A percentile compares a stretch with the other conserved stretches of the same genome.
phyloP scores from a whole-genome alignment of 192 early-diverging fungal species.

The Chytriomyces sp. region DNA sequence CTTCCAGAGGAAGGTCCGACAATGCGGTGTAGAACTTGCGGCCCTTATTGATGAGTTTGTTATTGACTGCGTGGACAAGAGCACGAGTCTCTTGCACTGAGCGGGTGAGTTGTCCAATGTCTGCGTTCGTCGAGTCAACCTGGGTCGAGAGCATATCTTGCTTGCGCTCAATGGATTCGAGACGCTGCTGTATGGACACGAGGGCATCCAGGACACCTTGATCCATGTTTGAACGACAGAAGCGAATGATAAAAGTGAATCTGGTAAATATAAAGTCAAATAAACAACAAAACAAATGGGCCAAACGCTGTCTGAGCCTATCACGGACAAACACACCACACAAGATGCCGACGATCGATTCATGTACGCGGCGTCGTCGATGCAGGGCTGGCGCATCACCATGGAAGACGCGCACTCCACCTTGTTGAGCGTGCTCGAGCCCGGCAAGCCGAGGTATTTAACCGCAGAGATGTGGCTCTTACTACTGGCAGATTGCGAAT shows the following conservation, averaged over 20 bases:
- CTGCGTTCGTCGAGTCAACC: not conserved
- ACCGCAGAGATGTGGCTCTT: not conserved
- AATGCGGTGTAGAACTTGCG: not conserved
- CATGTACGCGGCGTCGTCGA: constrained; percentile 83
- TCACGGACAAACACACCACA: constrained; percentile 85
- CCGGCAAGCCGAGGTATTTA: constrained; percentile 25
- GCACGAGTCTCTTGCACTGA: too few relatives aligned
- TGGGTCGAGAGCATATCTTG: not conserved
- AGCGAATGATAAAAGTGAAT: too few relatives aligned
- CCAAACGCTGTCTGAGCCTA: constrained; percentile 94
- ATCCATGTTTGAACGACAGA: not conserved
- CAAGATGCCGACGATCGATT: constrained; percentile 74
- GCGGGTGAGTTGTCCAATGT: not conserved
- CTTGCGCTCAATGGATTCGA: not conserved
- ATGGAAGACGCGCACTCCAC: constrained; percentile 99
- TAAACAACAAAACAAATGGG: constrained; percentile 68
- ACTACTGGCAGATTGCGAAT: too few relatives aligned
- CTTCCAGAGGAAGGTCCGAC: constrained; percentile 2
- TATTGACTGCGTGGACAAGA: not conserved
- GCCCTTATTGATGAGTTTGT: not conserved
- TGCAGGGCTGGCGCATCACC: constrained; percentile 98
- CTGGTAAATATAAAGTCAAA: too few relatives aligned
- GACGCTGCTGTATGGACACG: not conserved
- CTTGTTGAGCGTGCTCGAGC: constrained; percentile 66
- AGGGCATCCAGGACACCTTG: not conserved